Conservation (phyloP, 768 basidiomycete species). For the Antrodiella citrinella region DNA sequence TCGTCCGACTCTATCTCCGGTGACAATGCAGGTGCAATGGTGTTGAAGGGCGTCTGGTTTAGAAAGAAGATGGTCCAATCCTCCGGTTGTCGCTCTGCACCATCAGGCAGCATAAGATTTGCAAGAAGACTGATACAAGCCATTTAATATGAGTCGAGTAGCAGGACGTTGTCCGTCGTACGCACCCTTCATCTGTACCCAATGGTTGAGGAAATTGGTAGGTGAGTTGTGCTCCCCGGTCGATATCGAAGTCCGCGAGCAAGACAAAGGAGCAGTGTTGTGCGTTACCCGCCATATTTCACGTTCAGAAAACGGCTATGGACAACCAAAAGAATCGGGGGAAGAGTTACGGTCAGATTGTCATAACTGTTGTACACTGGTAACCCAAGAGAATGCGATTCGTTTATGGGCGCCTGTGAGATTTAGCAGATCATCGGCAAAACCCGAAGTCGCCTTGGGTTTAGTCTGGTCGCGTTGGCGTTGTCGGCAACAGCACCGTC, state of each 20-base stretch:
- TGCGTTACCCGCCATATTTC: conserved; percentile 48
- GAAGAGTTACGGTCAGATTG: conserved; percentile 3
- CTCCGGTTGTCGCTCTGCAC: conserved; percentile 88
- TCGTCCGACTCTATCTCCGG: conserved; percentile 27
- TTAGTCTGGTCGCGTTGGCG: no score
- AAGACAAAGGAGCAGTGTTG: conserved; percentile 89
- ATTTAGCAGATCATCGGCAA: no score
- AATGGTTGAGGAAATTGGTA: conserved; percentile 95
- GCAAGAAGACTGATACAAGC: conserved; percentile 63
- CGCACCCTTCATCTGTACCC: conserved; percentile 90
- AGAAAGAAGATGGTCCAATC: conserved; percentile 99
- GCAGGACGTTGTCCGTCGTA: conserved; percentile 3
- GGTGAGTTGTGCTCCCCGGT: conserved; percentile 85
- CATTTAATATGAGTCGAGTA: not conserved
- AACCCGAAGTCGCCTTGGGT: no score
- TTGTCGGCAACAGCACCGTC: no score
- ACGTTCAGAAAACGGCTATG: not conserved
- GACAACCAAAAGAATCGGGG: not conserved
- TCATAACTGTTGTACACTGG: no score
- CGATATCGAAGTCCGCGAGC: conserved; percentile 98
- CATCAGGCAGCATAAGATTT: conserved; percentile 97
- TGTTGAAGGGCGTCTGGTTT: conserved; percentile 87
- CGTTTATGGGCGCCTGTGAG: no score
- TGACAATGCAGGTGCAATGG: conserved; percentile 74
- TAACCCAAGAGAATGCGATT: no score